Base-by-base conservation (phyloP, 139 green algal species). In the Chlorella sp. region DNA sequence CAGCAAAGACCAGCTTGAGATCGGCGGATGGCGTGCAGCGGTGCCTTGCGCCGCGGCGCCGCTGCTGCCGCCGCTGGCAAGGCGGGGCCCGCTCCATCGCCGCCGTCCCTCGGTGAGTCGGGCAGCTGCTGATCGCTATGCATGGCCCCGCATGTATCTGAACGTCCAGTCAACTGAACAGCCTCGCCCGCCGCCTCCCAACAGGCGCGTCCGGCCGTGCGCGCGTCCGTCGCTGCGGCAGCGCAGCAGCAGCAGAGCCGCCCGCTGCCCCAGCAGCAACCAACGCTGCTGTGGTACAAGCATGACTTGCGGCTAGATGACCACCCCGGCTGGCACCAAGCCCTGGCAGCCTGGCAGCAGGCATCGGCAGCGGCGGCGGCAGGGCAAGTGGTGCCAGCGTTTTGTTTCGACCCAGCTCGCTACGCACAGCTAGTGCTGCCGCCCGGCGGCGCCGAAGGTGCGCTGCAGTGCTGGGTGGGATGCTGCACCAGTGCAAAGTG, bases 271-370 rank as follows among this genome's bases (percentile, higher is more conserved):
- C 54, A 69, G 44, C 48, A 54, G 80, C 17, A 43, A 34, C 32
- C 85, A 5, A 30, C 84, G 54, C 51, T 96, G 70, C n/a, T 97
- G 7, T 96, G 91, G 94, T 94, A 94, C 68, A 97, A 95, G 83
- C 85, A 90, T n/a, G 94, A 97, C 85, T 84, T 97, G 34, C 89
- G 94, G 0, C 38, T 95, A 0, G 94, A 97, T 64, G 94, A 97
- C 73, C 94, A 97, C 83, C 91, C 93, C 3, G 94, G 94, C 24
- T 80, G 97, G 26, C 46, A 88, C 24, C 60, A 73, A 2, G 91
- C 91, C 7, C 32, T 86, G 48, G 84, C 51, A 16, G 51, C 51
- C 24, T 11, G 51, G 9, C 58, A 22, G 85, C 76, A 2, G 64
- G 17, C 14, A 38, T 48, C 46, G 13, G 76, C 48, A 7, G 24